Base-by-base conservation (phyloP, 805 yeast species). In the Lipomyces japonicus region DNA sequence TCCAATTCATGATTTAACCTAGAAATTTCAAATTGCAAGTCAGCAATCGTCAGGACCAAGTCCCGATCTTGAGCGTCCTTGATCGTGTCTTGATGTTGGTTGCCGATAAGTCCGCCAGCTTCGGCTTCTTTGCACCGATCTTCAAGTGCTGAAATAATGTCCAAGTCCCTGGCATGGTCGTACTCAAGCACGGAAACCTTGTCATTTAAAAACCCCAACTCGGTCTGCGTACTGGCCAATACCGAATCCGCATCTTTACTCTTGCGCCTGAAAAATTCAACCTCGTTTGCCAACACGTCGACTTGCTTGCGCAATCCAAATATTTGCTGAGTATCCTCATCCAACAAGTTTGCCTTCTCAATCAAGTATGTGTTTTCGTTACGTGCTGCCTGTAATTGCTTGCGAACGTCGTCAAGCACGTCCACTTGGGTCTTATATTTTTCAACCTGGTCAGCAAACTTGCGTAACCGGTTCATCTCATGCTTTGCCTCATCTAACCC, bases 311-410 rank as follows among this genome's bases (percentile, higher is more conserved):
- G 51, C 26, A 53, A 38, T 3, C 58, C 55, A 24, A 50, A 53
- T 9, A 53, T 49, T 28, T 53, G 48, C 22, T 51, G 55, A 6
- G 51, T 46, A 34, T 53, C 58, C 38, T 53, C 56, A 25, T 53
- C 55, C 3, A 53, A 40, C 25, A 50, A 42, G 39, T 51, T 50
- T 18, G 55, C 46, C 37, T 53, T 53, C 31, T 53, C 58, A 9
- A 42, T 32, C n/a, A 53, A 34, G 37, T 53, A 53, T 4, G 57
- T 48, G 37, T 51, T 53, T 40, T 53, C 57, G 31, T 50, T 42
- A 6, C 41, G 42, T 9, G 31, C 30, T 40, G 39, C 36, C 38
- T 47, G 26, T n/a, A 53, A 25, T 23, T 50, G 57, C 24, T 42
- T 32, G 23, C 41, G 39, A 19, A 51, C 21, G 21, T 42, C 42